A percentile compares a stretch with the other conserved stretches of the same genome.
phyloP scores from a whole-genome alignment of 495 filamentous ascomycete species.

The Talaromyces thailandensis region DNA sequence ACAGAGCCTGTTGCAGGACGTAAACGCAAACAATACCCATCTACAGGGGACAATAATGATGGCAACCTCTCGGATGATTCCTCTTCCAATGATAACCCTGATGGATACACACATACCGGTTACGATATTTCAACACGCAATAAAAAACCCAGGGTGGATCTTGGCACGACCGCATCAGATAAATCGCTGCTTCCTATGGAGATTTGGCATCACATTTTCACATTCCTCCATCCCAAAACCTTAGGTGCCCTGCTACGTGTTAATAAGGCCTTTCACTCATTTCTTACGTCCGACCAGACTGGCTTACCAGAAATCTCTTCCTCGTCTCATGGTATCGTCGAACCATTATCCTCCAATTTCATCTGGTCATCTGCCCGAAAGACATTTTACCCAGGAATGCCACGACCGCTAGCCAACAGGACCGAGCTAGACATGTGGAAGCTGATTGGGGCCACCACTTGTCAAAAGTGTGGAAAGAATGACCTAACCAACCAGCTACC shows the following conservation, averaged over 20 bases:
- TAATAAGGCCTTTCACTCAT: conserved; percentile 21
- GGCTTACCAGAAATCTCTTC: not conserved
- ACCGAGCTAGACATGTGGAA: conserved; percentile 40
- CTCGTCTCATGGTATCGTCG: conserved; percentile 16
- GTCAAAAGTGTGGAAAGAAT: conserved; percentile 34
- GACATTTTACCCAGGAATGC: conserved; percentile 27
- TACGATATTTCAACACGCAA: not conserved
- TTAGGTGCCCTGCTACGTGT: conserved; percentile 20
- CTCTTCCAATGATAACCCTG: not conserved
- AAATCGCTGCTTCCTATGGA: conserved; percentile 18
- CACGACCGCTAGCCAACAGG: conserved; percentile 32
- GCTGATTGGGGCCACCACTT: conserved; percentile 28
- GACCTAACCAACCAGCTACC: conserved; percentile 2
- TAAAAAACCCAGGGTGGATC: conserved; percentile 1
- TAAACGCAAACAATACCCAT: conserved; percentile 4
- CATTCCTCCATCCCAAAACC: conserved; percentile 21
- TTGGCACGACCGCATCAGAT: not conserved
- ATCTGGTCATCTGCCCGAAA: conserved; percentile 40
- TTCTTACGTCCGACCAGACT: conserved; percentile 20
- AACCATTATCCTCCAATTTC: conserved; percentile 25
- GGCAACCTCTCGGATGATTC: not conserved
- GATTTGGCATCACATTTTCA: conserved; percentile 26
- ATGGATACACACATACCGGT: not conserved
- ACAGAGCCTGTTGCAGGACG: not conserved
- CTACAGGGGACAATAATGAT: not conserved